Evolutionary conservation across 1,139 yeast genomes (phyloP), one percentile per base, ranked within the genome.

Genomic region (Kodamaea arcana): DNA sequence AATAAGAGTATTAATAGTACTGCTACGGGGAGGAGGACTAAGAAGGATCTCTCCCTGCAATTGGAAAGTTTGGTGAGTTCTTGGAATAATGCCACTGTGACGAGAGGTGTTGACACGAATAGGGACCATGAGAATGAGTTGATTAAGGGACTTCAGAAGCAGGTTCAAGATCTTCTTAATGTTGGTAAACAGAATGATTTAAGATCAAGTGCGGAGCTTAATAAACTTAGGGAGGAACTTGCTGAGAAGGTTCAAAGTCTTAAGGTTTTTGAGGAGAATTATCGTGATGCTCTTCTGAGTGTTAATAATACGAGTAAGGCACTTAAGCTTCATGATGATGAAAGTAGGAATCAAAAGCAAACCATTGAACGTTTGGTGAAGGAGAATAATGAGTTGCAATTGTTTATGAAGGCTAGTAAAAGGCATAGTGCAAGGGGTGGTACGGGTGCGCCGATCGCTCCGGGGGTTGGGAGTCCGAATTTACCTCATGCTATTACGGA

Each of bases 261-360:
- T 69, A 81, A 54, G 40, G 50, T 51, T 9, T 58, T 64, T 39
- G 75, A 69, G 52, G 72, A 63, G 4, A 81, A 83, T 50, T 84
- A 83, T 58, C 75, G 75, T 40, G 80, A 80, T 48, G 83, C 94
- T 1, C 58, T 84, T 41, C 80, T 77, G 46, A 78, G 87, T 25
- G 83, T 85, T 20, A 78, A 76, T 48, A 84, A 80, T 52, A 80
- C 92, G 9, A 82, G 84, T 39, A 77, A 75, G 45, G 95, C 95
- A 0, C 69, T 87, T 39, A 77, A 75, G 42, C 55, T 80, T 48
- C 81, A 92, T 12, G 87, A 86, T 48, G 77, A 74, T 31, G 95
- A 88, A 54, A 63, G 83, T 41, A 67, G 66, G 32, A 76, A 69
- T 51, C 80, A 78, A 52, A 81, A 75, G 51, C 76, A 71, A 11